Base-by-base conservation (phyloP, 2,329 filamentous ascomycete species). In the Xylariaceae sp. region DNA sequence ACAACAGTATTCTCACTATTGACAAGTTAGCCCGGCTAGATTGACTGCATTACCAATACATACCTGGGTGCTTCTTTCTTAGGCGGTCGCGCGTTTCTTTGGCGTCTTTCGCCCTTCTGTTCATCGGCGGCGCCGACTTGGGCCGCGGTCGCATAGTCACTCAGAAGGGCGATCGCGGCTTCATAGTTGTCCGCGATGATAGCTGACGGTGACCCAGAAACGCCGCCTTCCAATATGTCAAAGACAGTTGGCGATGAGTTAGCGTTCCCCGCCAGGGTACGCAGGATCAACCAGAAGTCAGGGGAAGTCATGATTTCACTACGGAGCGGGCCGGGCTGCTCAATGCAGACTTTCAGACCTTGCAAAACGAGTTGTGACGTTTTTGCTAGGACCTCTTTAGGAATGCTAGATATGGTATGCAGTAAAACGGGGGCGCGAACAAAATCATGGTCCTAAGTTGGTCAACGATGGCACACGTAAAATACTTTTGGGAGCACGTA, bases 101-200 rank as follows among this genome's bases (percentile, higher is more conserved):
- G 68, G 29, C 73, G 71, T 50, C 66, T 76, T 58, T 89, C 87
- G 52, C 80, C 75, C 61, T 84, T 80, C 61, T 89, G 86, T 68
- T 95, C 87, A 37, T 84, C 77, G 3, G 80, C 72, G 7, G 86
- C 84, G 6, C 86, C 87, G 7, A 91, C 76, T 62, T 86, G 88
- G 45, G 87, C 91, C 31, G 88, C 87, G 5, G 87, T 88, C 2
- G 94, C 90, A 71, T 97, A 97, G 58, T 92, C 88, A 64, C 95
- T 95, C 29, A 96, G 80, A 27, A 99, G 76, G 32, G 81, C 79
- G 52, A 99, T 86, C 3, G 89, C 88, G 27, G 89, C 86, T 67
- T 96, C 91, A 65, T 97, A 99, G 64, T 99, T 99, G 67, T 97
- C 94, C 29, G 91, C 89, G 56, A 91, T 92, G 49, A 99, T 88